Evolutionary conservation across 1,139 yeast genomes (phyloP).

Genomic region (Nakaseomyces kungkrabaensis): DNA sequence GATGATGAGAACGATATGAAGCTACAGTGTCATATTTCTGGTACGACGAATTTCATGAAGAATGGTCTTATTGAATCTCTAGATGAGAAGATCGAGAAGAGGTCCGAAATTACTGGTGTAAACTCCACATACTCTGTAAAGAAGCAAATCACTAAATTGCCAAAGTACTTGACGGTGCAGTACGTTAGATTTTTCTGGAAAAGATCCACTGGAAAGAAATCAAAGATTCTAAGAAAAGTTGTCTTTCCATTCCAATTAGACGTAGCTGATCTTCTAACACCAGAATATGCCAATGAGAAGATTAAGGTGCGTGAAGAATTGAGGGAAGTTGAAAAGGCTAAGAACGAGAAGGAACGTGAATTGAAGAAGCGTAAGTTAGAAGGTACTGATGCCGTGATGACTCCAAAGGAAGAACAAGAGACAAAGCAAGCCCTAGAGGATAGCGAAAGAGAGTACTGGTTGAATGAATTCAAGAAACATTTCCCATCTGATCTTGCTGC

Average conservation of each 20-base stretch:
- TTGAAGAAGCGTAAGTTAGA: slow-evolving; percentile 58
- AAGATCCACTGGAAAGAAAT: slow-evolving; percentile 79
- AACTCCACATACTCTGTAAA: slow-evolving; percentile 62
- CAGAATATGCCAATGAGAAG: slow-evolving; percentile 55
- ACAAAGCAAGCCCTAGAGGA: slow-evolving; percentile 29
- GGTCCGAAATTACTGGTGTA: slow-evolving; percentile 56
- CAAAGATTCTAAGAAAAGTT: slow-evolving; percentile 87
- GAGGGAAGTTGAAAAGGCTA: slow-evolving; percentile 67
- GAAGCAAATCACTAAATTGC: slow-evolving; percentile 67
- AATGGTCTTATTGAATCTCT: slow-evolving; percentile 75
- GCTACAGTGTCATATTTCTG: slow-evolving; percentile 79
- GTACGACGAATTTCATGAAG: slow-evolving; percentile 75
- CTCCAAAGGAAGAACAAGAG: slow-evolving; percentile 29
- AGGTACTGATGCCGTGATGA: slow-evolving; percentile 27
- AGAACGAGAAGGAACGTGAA: slow-evolving; percentile 62
- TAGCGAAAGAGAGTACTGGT: slow-evolving; percentile 32
- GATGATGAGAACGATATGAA: slow-evolving; percentile 57
- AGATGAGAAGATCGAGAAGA: slow-evolving; percentile 68
- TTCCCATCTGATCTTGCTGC: slow-evolving; percentile 32
- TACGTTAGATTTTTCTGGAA: slow-evolving; percentile 96
- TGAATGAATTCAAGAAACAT: slow-evolving; percentile 30
- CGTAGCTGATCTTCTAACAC: slow-evolving; percentile 75
- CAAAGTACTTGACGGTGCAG: slow-evolving; percentile 81
- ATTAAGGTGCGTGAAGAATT: slow-evolving; percentile 67
- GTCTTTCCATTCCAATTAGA: slow-evolving; percentile 92